Evolutionary conservation across 345 rosid genomes (phyloP), one percentile per base, ranked within the genome.

Genomic region (Gossypium rotundifolium): DNA sequence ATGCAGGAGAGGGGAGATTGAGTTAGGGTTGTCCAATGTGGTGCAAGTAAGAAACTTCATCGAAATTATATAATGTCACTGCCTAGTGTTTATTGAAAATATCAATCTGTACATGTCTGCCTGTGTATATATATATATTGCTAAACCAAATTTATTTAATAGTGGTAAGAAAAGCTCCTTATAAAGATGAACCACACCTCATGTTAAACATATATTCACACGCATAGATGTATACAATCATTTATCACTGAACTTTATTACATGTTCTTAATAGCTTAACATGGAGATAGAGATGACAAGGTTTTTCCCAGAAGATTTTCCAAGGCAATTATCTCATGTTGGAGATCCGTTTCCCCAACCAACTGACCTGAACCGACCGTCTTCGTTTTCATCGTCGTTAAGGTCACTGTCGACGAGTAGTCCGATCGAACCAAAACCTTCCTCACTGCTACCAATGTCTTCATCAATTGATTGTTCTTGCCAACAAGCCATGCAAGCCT

Each of bases 301-400:
- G 44, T 81, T 83, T 79, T 88, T 92, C 77, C 89, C 87, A 2
- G 82, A 81, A 65, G 87, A 88, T 68, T 85, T 90, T 76, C 74
- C 81, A 10, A 78, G 82, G 62, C 86, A 79, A 73, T 74, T 82
- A 69, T 87, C 85, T 17, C 3, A 59, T 11, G 52, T 71, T 3
- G 74, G 69, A 60, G 91, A 85, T 51, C 33, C 76, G 60, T 29
- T 73, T 73, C 80, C 78, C 14, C 82, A 52, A 38, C 74, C 79
- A 23, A 48, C 77, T 27, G 75, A 76, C 40, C 75, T 75, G 4
- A 68, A 73, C 59, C 67, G 61, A 25, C 83, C 79, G 11, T 83
- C 90, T 7, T 87, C 94, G 0, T 92, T 97, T 46, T 89, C 98
- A 0, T 94, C 96, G 0, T 88, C 98, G 7, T 58, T 87, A 61